Evolutionary conservation across 495 filamentous ascomycete species (phyloP).

Genomic region (Trichoderma erinaceum): DNA sequence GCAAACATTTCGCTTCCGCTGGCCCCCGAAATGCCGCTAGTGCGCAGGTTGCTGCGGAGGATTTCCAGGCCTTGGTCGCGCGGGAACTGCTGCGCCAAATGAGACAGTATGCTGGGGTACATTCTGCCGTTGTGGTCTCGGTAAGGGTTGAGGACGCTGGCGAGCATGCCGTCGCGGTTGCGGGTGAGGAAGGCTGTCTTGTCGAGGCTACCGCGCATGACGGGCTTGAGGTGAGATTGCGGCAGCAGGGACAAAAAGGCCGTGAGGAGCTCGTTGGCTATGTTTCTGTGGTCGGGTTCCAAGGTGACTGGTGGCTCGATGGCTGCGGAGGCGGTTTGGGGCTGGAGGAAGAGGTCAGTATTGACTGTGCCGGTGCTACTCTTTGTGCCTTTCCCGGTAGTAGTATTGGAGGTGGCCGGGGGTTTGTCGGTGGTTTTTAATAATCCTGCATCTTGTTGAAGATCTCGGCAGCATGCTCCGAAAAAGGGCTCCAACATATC

Average conservation of each 20-base stretch:
- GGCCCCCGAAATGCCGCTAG: constrained; percentile 25
- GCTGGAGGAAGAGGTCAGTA: constrained; percentile 46
- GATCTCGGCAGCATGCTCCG: constrained; percentile 57
- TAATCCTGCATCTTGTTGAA: constrained; percentile 44
- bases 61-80: constrained; percentile 61
- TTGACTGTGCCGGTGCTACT: constrained; percentile 37
- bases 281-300: constrained; percentile 22
- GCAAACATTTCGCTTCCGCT: constrained; percentile 13
- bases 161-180: constrained; percentile 62
- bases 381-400: constrained; percentile 26
- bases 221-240: constrained; percentile 52
- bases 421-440: constrained; percentile 25
- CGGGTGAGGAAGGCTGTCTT: constrained; percentile 65
- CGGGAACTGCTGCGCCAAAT: constrained; percentile 57
- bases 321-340: constrained; percentile 12
- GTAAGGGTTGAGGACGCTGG: constrained; percentile 72
- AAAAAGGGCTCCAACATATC: constrained; percentile 52
- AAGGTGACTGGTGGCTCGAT: neutral
- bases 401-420: constrained; percentile 13
- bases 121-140: constrained; percentile 50
- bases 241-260: constrained; percentile 54
- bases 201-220: constrained; percentile 65
- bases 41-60: constrained; percentile 53
- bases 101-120: constrained; percentile 67
- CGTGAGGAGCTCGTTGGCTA: constrained; percentile 57